These are phyloP conservation scores for Sphaerostilbella broomeana DNA, from an alignment of 2,329 filamentous ascomycete genomes.

Conservation along the genomic window DNA sequence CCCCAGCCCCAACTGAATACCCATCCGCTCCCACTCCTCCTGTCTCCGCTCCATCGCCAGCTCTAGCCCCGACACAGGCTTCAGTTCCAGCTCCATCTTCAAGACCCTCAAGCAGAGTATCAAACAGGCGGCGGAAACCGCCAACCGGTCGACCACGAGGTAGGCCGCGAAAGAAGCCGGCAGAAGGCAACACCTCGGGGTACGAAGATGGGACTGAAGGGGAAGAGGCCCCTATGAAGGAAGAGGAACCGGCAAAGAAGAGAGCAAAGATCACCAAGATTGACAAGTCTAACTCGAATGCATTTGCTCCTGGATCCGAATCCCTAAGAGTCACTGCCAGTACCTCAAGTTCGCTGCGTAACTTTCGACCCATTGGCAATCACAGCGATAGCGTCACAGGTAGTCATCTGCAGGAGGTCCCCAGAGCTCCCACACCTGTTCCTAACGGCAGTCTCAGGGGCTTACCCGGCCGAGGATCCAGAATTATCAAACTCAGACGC, in stretches of 20 bases:
- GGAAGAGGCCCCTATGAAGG: constrained; percentile 43
- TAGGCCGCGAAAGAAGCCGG: constrained; percentile 47
- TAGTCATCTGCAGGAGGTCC: constrained; percentile 62
- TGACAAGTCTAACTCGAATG: constrained; percentile 63
- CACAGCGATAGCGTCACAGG: constrained; percentile 36
- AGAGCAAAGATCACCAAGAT: constrained; percentile 71
- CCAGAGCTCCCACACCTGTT: constrained; percentile 70
- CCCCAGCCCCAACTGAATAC: constrained; percentile 28
- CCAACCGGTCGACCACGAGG: constrained; percentile 51
- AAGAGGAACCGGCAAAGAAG: constrained; percentile 55
- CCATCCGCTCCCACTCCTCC: constrained; percentile 15
- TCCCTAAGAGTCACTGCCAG: constrained; percentile 86
- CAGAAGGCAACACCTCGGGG: constrained; percentile 63
- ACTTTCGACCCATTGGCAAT: constrained; percentile 65
- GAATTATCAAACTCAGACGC: constrained; percentile 31
- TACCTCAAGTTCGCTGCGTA: constrained; percentile 79
- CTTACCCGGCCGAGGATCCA: constrained; percentile 25
- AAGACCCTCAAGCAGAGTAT: constrained; percentile 54
- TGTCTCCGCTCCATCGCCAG: constrained; percentile 33
- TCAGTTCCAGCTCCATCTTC: constrained; percentile 37
- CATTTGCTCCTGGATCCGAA: constrained; percentile 67
- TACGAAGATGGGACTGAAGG: constrained; percentile 61
- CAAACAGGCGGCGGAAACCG: constrained; percentile 38
- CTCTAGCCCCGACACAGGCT: too few species aligned
- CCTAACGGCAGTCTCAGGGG: constrained; percentile 41